Conservation (phyloP, 257 asterid species). For the Solanum chiquidenum region DNA sequence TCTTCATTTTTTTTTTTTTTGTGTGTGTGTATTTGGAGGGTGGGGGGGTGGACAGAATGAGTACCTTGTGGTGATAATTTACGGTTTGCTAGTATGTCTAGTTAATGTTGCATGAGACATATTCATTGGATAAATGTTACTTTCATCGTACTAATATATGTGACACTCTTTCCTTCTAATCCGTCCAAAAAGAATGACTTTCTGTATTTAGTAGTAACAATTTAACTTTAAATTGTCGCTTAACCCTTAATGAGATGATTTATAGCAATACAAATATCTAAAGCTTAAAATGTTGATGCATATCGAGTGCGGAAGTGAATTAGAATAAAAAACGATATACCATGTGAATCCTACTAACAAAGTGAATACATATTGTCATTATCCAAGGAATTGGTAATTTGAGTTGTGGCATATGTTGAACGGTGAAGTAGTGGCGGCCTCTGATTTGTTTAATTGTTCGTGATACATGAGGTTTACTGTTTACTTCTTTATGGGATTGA, state of each 20-base stretch:
- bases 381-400: not conserved
- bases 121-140: not conserved
- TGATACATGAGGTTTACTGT: not conserved
- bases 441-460: not conserved
- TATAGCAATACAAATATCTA: not conserved
- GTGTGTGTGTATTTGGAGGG: not conserved
- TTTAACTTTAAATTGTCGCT: not conserved
- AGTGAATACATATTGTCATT: not conserved
- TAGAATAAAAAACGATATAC: not conserved
- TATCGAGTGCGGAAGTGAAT: not conserved
- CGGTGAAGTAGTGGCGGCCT: not conserved
- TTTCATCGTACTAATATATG: not conserved
- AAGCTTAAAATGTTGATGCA: not conserved
- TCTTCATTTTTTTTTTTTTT: not conserved
- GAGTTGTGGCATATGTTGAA: not conserved
- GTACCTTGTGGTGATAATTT: not conserved
- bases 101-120: not conserved
- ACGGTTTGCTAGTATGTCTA: not conserved
- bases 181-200: not conserved
- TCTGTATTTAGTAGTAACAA: not conserved
- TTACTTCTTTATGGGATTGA: not conserved
- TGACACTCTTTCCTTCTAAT: not conserved
- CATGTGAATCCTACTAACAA: not conserved
- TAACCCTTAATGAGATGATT: not conserved
- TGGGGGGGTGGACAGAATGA: not conserved